A percentile compares a stretch with the other conserved stretches of the same genome.
Evolutionary conservation across 1,139 yeast genomes (phyloP).

Genomic region (Debaryomycetaceae sp.): DNA sequence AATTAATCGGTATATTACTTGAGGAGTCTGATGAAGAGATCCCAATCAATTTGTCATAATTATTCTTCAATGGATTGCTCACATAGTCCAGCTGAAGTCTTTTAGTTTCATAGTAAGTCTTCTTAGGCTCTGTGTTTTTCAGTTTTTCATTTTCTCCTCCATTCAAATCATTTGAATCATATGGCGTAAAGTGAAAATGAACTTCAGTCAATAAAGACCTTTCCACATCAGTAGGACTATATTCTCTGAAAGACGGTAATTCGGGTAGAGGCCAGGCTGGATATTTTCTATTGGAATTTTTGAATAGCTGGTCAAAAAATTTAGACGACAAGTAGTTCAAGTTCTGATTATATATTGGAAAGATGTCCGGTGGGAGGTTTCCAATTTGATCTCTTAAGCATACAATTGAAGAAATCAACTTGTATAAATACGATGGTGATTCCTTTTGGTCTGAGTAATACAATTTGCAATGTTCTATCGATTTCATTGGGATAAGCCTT

Average conservation of each 20-base stretch:
- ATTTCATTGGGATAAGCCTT: conserved; percentile 69
- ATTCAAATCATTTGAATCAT: conserved; percentile 40
- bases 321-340: conserved; percentile 54
- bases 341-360: conserved; percentile 71
- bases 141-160: conserved; percentile 8
- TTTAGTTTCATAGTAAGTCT: conserved; percentile 58
- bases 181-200: conserved; percentile 56
- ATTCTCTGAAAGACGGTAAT: conserved; percentile 59
- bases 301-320: conserved; percentile 51
- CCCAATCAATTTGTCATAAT: conserved; percentile 56
- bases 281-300: conserved; percentile 18
- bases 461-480: conserved; percentile 72
- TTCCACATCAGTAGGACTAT: conserved; percentile 72
- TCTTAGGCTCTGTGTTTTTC: conserved; percentile 14
- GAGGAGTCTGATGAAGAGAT: conserved; percentile 36
- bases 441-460: conserved; percentile 25
- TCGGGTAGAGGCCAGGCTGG: conserved; percentile 80
- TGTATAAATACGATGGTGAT: conserved; percentile 51
- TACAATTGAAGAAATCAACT: conserved; percentile 77
- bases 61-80: conserved; percentile 61
- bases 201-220: conserved; percentile 77
- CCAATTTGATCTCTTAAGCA: conserved; percentile 85
- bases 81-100: conserved; percentile 68
- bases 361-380: conserved; percentile 70
- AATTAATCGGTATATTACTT: conserved; percentile 10